Conservation (phyloP, 1,284 basidiomycete species). For the Tranzscheliella williamsii region DNA sequence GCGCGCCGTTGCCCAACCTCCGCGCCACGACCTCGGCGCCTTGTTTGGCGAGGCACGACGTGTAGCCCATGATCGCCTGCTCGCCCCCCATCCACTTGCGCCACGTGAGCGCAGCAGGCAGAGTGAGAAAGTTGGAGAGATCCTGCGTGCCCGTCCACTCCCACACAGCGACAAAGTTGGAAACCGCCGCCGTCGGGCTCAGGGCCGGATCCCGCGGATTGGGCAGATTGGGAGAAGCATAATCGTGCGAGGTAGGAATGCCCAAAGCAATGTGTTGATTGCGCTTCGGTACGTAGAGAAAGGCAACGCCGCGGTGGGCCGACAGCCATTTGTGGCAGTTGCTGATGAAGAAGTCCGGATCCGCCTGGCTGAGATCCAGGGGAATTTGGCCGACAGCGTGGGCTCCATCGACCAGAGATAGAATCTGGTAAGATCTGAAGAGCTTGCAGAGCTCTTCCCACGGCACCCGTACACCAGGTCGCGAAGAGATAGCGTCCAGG, state of each 20-base stretch:
- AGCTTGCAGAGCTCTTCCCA: constrained; percentile 72
- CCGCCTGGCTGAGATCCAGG: constrained; percentile 49
- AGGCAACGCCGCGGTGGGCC: constrained; percentile 72
- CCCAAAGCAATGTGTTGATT: constrained; percentile 78
- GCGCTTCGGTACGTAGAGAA: constrained; percentile 76
- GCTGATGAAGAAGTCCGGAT: constrained; percentile 59
- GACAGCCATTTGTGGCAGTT: constrained; percentile 63
- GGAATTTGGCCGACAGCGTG: constrained; percentile 72
- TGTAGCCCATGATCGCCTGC: constrained; percentile 75
- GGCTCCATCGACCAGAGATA: constrained; percentile 72
- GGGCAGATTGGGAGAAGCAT: constrained; percentile 12
- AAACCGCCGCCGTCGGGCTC: constrained; percentile 9
- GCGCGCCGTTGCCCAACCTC: constrained; percentile 61
- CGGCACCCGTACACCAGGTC: constrained; percentile 74
- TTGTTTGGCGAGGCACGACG: constrained; percentile 71
- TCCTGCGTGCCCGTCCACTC: constrained; percentile 35
- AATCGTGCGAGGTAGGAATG: constrained; percentile 69
- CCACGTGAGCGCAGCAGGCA: constrained; percentile 72
- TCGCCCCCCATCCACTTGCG: constrained; percentile 82
- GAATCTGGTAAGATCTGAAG: constrained; percentile 43
- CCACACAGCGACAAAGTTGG: constrained; percentile 37
- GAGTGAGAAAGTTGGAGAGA: constrained; percentile 21
- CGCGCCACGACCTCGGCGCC: constrained; percentile 71
- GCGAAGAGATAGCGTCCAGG: constrained; percentile 74
- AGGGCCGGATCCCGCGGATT: constrained; percentile 1